Evolutionary conservation across 163 green algal genomes (phyloP).

Genomic region (Scenedesmus sp.): DNA sequence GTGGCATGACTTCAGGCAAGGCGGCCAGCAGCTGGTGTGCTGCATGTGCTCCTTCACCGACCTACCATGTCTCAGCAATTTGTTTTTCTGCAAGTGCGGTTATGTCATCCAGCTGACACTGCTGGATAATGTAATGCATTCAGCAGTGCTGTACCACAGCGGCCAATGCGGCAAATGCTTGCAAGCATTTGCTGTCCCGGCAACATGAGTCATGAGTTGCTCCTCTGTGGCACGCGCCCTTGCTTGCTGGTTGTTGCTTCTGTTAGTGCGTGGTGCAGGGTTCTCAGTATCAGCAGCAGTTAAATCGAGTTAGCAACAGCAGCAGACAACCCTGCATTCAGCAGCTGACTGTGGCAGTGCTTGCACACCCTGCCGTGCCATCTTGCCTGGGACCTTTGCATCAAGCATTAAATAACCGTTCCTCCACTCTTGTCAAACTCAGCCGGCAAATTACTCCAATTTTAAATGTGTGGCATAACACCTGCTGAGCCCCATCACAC

Average conservation of each 20-base stretch:
- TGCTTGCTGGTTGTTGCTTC: neutral
- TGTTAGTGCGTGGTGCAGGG: no score
- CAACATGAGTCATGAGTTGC: neutral
- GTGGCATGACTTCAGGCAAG: neutral
- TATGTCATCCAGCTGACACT: neutral
- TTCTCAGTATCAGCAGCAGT: no score
- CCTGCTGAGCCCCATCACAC: neutral
- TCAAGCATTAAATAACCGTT: no score
- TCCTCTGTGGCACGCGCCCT: neutral
- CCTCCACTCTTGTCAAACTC: no score
- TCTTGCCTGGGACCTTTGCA: no score
- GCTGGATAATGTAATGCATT: neutral
- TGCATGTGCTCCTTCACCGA: no score
- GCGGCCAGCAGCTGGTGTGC: neutral
- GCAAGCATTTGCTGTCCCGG: neutral
- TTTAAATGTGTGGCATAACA: conserved; percentile 4
- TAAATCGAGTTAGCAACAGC: neutral
- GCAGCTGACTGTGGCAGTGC: neutral
- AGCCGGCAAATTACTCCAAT: no score
- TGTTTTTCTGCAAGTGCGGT: neutral
- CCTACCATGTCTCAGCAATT: no score
- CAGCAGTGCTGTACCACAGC: neutral
- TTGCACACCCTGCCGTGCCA: neutral
- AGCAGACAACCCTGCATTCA: neutral
- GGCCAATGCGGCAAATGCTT: no score